A percentile compares a stretch with the other conserved stretches of the same genome.
Evolutionary conservation across 768 basidiomycete species (phyloP).

Genomic region (Psilocybe cyanescens): DNA sequence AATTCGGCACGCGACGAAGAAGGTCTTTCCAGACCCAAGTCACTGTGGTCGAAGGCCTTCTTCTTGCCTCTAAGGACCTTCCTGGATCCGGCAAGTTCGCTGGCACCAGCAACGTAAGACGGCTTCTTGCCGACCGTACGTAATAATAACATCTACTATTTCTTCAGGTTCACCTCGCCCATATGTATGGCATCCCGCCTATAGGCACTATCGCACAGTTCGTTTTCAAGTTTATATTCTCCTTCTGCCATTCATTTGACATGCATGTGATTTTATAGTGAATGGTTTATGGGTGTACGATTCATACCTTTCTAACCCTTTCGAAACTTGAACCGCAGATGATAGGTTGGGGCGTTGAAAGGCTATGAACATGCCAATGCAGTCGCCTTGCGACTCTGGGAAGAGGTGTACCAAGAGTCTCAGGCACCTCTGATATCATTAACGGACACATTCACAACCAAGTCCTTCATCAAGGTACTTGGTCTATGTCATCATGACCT

Average conservation of each 20-base stretch:
- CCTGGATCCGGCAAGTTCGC: conserved; percentile 56
- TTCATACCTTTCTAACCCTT: conserved; percentile 1
- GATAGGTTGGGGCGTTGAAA: conserved; percentile 77
- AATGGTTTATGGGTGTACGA: conserved; percentile 91
- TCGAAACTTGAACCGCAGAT: not conserved
- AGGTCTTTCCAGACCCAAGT: conserved; percentile 79
- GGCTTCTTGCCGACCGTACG: not conserved
- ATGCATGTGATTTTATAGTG: conserved; percentile 37
- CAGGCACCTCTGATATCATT: conserved; percentile 67
- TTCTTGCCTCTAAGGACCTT: conserved; percentile 62
- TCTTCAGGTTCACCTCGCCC: conserved; percentile 82
- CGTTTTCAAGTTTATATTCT: conserved; percentile 29
- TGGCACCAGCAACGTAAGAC: conserved; percentile 88
- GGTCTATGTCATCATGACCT: not conserved
- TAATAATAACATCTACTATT: not conserved
- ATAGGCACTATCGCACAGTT: conserved; percentile 90
- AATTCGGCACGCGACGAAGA: conserved; percentile 87
- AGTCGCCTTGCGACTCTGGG: conserved; percentile 84
- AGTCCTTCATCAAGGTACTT: conserved; percentile 78
- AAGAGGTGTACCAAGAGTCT: conserved; percentile 63
- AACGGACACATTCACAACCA: conserved; percentile 94
- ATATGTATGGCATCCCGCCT: conserved; percentile 64
- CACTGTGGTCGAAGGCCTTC: conserved; percentile 68
- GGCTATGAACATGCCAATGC: conserved; percentile 83
- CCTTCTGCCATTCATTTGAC: not conserved